Base-by-base conservation (phyloP, 2,329 filamentous ascomycete genomes). In the Ophiosphaerella narmari region DNA sequence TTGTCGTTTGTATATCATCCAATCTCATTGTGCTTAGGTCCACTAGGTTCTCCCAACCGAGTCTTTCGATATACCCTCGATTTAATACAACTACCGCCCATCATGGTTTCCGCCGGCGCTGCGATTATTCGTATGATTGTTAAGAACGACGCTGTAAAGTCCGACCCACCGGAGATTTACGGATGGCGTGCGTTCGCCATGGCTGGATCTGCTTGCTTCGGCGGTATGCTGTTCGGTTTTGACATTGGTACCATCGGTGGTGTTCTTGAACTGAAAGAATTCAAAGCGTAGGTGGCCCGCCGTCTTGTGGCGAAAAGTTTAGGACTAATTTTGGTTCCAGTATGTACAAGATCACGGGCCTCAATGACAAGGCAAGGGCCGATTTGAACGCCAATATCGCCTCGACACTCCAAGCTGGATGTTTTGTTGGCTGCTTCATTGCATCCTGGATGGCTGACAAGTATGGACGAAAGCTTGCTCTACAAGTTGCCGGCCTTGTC, bases 91-190 rank as follows among this genome's bases (percentile, higher is more conserved):
- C 4, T 5, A 4, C 18, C 18, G 18, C 18, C 18, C 33, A 45
- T 39, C 45, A 52, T 46, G 52, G 42, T 57, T 29, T 55, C 62
- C 38, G 37, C 52, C 31, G 69, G 68, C 23, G 68, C 69, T 37
- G 59, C 57, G 31, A 67, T 86, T 58, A 78, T 87, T 48, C 77
- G 77, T 60, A 75, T 74, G 60, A 76, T 87, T 64, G 80, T 88
- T 60, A 82, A 82, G 72, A 89, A 89, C 77, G 85, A 90, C 69
- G 83, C 87, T 38, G 89, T 90, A 82, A 85, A 81, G 65, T 72
- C 75, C 32, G 86, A 89, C 65, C 86, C 86, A 14, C 77, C 80
- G 16, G 82, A 87, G 67, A 85, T 89, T 51, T 89, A 88, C 73
- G 85, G 85, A 64, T 89, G 86, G 86, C 81, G 86, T 48, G 84